Base-by-base conservation (phyloP, 1,284 basidiomycete species). In the Sanghuangporus sanghuang region DNA sequence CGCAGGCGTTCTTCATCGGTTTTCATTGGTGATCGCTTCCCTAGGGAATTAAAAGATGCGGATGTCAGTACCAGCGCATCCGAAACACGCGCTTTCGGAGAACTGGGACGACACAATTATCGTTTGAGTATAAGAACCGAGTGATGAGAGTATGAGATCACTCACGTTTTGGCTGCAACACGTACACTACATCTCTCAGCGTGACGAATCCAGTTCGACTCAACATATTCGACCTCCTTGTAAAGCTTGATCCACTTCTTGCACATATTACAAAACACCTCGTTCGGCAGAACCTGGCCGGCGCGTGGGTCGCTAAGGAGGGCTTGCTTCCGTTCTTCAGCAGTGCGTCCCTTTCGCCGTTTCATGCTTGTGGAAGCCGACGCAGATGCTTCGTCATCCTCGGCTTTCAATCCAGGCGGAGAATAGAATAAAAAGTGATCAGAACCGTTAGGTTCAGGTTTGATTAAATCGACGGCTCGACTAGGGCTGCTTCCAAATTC, bases 1-100 rank as follows among this genome's bases (percentile, higher is more conserved):
- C 80, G 80, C 61, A 39, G 40, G 27, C 59, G 64, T 21, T 53
- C 14, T 46, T 48, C 52, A 6, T 16, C 40, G 6, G 6, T 55
- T 36, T 55, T 61, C 16, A 23, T 3, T 2, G 21, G 44, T 4
- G 21, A 7, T 8, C 44, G 57, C 14, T 49, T 52, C 49, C 18
- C 23, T n/a, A 27, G 49, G 6, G 49, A 9, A 7, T 5, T 32
- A 23, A 6, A 6, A 52, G 49, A 23, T 2, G 32, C 12, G 7
- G 56, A 57, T 3, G 11, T 42, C 16, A 38, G 18, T 6, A 21
- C n/a, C n/a, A 27, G 12, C 6, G 56, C 38, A 7, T 1, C 39
- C 6, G 56, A 42, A 2, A 46, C 14, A 23, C 11, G 23, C 18
- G 8, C 49, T 52, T 23, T 52, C 6, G 4, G 16, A 54, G 14